Evolutionary conservation across 1,284 basidiomycete genomes (phyloP), one percentile per base, ranked within the genome.

Genomic region (Fistulina hepatica): DNA sequence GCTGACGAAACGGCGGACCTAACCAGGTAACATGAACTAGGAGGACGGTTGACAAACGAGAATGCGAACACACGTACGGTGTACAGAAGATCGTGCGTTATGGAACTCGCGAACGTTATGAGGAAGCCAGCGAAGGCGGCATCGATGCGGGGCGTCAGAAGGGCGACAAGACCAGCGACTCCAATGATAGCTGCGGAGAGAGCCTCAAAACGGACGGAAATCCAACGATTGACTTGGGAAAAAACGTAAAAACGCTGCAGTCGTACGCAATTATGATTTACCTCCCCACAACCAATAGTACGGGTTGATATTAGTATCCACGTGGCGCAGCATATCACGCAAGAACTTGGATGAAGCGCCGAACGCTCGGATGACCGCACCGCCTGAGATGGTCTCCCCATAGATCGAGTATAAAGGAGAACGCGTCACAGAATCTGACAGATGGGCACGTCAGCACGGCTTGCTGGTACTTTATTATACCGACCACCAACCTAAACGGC

Each of bases 341-440:
- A 97, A 62, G 52, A 93, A 83, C 51, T 89, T 85, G 19, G 86
- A 85, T 21, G 78, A 79, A 10, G 82, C 83, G 13, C 90, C 90
- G 51, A 92, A 94, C 1, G 91, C 82, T 32, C 92, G 81, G 26
- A 94, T 63, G 34, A 93, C 82, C 1, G 86, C 73, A 12, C 84
- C 82, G n/a, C 89, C 90, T 3, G 85, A 71, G 39, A 92, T 90
- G 0, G 86, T 89, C 58, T 94, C 90, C 2, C 83, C 85, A 48
- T 91, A 95, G 33, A 93, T 82, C 1, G 86, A 90, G 57, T 94
- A 95, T 11, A 97, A 61, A 0, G 92, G 92, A 0, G 88, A 92
- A 25, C 89, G 77, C 6, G 89, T 90, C 32, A 44, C 40, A 11
- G 35, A 39, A 27, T 38, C 35, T n/a, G n/a, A n/a, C n/a, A n/a